Conservation (phyloP, 2,329 filamentous ascomycete species). For the Apiospora rasikravindrae region DNA sequence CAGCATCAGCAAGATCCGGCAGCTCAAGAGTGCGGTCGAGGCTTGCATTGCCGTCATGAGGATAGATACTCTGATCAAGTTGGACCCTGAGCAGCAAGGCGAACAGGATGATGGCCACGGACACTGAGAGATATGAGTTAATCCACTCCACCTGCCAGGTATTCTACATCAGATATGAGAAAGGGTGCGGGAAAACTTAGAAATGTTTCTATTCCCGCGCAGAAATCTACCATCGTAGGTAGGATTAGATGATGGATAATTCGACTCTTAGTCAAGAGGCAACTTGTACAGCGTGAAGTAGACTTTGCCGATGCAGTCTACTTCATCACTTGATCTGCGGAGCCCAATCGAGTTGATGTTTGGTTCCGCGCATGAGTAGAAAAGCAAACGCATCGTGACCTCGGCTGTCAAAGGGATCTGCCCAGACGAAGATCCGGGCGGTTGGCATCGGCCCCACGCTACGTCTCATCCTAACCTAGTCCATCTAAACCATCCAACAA, state of each 20-base stretch:
- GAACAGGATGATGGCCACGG: slow-evolving; percentile 85
- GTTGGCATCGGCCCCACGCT: slow-evolving; percentile 14
- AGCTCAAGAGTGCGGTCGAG: slow-evolving; percentile 98
- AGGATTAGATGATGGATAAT: slow-evolving; percentile 13
- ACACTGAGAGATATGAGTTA: slow-evolving; percentile 57
- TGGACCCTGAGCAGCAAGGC: slow-evolving; percentile 84
- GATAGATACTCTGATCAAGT: slow-evolving; percentile 97
- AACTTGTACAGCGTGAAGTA: background rate
- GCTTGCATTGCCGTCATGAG: slow-evolving; percentile 99
- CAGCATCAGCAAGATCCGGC: slow-evolving; percentile 96
- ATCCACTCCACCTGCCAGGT: background rate
- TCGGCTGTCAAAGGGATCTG: slow-evolving; percentile 5
- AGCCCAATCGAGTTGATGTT: background rate
- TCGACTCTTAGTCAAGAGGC: slow-evolving; percentile 10
- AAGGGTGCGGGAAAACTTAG: slow-evolving; percentile 3
- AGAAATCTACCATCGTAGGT: slow-evolving; percentile 11
- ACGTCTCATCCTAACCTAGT: background rate
- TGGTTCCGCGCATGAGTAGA: background rate
- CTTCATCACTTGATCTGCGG: slow-evolving; percentile 4
- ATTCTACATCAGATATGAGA: background rate
- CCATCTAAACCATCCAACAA: slow-evolving; percentile 4
- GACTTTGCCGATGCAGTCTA: background rate
- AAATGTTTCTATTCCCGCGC: background rate
- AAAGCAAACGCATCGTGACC: slow-evolving; percentile 7
- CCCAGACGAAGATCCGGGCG: slow-evolving; percentile 7